phyloP scores from a whole-genome alignment of 1,139 yeast species.

The Magnusiomyces suaveolens region DNA sequence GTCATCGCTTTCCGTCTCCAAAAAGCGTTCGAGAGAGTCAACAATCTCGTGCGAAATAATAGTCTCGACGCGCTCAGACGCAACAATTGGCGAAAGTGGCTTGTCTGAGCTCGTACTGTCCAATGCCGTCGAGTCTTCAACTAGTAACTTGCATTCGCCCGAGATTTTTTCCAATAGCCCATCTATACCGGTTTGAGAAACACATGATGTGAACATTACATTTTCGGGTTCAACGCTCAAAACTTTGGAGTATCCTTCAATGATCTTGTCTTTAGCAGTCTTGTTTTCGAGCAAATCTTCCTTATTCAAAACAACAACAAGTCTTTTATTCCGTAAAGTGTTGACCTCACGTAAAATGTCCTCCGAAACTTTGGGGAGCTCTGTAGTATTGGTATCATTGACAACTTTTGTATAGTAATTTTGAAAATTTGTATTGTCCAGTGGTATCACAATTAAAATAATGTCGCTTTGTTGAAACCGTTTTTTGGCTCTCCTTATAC shows the following conservation, averaged over 20 bases:
- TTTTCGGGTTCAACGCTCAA: conserved; percentile 28
- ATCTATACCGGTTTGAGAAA: conserved; percentile 46
- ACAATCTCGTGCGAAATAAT: conserved; percentile 63
- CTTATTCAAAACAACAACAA: conserved; percentile 30
- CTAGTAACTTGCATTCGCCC: conserved; percentile 39
- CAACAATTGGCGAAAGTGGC: conserved; percentile 32
- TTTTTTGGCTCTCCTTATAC: conserved; percentile 65
- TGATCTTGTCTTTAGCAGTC: background rate
- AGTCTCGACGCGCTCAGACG: conserved; percentile 70
- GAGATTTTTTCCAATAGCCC: conserved; percentile 37
- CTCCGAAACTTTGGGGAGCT: conserved; percentile 8
- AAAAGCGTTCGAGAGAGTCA: conserved; percentile 57
- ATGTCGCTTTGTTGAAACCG: conserved; percentile 60
- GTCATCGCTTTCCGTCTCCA: conserved; percentile 39
- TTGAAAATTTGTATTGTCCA: conserved; percentile 8
- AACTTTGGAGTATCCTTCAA: conserved; percentile 14
- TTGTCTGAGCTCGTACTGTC: conserved; percentile 15
- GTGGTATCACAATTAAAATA: conserved; percentile 30
- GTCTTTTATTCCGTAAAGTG: conserved; percentile 21
- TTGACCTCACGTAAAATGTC: conserved; percentile 23
- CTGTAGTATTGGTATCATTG: background rate
- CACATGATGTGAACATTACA: conserved; percentile 55
- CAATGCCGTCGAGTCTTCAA: conserved; percentile 12
- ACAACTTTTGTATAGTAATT: background rate
- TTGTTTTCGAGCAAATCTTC: conserved; percentile 21